phyloP scores from a whole-genome alignment of 768 basidiomycete species.

The Lactarius pseudohatsudake region DNA sequence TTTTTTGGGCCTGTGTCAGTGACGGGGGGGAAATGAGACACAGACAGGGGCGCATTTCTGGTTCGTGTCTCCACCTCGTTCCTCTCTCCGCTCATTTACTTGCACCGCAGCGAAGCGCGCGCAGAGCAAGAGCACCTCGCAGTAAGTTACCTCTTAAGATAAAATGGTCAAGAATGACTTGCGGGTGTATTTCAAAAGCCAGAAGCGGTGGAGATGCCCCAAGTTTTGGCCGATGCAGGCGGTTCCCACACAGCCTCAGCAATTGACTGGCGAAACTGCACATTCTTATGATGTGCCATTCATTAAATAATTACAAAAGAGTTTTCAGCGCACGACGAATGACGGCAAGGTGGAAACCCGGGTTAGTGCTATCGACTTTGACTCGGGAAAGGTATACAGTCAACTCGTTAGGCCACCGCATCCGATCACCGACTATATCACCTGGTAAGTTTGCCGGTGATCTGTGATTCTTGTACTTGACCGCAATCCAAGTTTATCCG shows the following conservation, averaged over 20 bases:
- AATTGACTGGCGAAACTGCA: neutral
- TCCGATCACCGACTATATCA: neutral
- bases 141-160: neutral
- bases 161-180: neutral
- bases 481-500: conserved; percentile 63
- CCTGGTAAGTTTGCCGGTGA: neutral
- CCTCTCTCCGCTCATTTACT: neutral
- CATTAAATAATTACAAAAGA: neutral
- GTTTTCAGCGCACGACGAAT: neutral
- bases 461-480: neutral
- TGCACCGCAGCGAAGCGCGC: neutral
- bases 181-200: neutral
- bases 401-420: neutral
- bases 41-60: neutral
- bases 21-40: neutral
- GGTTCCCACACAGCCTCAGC: no score
- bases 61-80: neutral
- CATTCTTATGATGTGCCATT: neutral
- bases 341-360: neutral
- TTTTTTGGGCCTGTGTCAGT: neutral
- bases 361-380: neutral
- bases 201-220: neutral
- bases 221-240: neutral
- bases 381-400: neutral
- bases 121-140: neutral